Base-by-base conservation (phyloP, 2,329 filamentous ascomycete genomes). In the Penicillium sp. region DNA sequence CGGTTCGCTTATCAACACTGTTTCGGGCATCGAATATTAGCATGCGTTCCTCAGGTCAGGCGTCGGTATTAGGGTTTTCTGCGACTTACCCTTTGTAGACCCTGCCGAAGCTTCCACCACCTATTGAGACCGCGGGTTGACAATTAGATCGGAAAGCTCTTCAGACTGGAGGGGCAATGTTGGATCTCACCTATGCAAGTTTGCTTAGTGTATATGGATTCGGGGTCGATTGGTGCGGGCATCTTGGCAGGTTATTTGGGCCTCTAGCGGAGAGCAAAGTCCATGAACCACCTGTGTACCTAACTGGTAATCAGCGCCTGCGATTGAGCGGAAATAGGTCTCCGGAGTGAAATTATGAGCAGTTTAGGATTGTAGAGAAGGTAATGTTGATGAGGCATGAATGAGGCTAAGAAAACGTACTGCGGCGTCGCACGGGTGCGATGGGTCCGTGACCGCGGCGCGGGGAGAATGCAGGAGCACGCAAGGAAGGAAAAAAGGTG, bases 91-190 rank as follows among this genome's bases (percentile, higher is more conserved):
- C 94, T 82, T 97, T 97, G 82, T 92, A 99, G 56, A 99, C 94
- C 75, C 95, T 95, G 68, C 94, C 94, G 76, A 99, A 99, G 74
- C 92, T 97, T 55, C 94, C 94, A 63, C 94, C 94, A 63, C 94
- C 92, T 91, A 65, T 51, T 42, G 39, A 22, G 9, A 28, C 22
- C 10, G 6, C 47, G 35, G 11, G 24, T 53, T 36, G 52, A 43
- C 18, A 41, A 46, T 9, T 39, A 24, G 10, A 11, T 27, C 2
- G 11, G 10, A 20, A 5, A 9, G 6, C n/a, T 10, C 18, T 36
- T 31, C 33, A 36, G 13, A 25, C 22, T 14, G 16, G n/a, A 24
- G 2, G 41, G 9, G 11, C 11, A 22, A 5, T 20, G 10, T n/a
- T 16, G 30, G n/a, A 11, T 56, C 82, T 63, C 74, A 90, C 87